phyloP scores from a whole-genome alignment of 2,329 filamentous ascomycete genomes.

The Colletotrichum paranaense region DNA sequence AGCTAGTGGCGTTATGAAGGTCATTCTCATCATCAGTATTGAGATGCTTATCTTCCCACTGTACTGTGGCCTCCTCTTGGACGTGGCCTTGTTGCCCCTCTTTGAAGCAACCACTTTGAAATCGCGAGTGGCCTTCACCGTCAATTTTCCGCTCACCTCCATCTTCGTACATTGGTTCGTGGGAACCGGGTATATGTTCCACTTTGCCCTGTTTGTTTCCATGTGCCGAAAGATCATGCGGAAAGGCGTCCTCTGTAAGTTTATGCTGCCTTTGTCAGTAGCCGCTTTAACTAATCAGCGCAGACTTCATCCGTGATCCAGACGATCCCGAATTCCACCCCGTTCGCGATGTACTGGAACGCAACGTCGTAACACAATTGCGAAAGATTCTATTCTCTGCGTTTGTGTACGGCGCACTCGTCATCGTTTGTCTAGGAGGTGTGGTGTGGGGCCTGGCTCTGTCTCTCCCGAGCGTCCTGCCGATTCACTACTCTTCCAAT shows the following conservation, averaged over 20 bases:
- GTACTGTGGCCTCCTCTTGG: slow-evolving; percentile 92
- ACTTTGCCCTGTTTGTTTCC: slow-evolving; percentile 97
- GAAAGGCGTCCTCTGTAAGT: slow-evolving; percentile 88
- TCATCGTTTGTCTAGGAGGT: slow-evolving; percentile 92
- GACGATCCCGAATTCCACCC: slow-evolving; percentile 99
- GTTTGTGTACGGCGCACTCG: slow-evolving; percentile 92
- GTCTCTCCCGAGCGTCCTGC: slow-evolving; percentile 77
- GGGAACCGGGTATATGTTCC: slow-evolving; percentile 99
- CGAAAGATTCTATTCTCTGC: slow-evolving; percentile 97
- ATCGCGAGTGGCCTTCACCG: slow-evolving; percentile 82
- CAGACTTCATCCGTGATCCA: slow-evolving; percentile 96
- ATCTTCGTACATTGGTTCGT: slow-evolving; percentile 99
- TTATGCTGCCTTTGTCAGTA: background rate
- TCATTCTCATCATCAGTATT: slow-evolving; percentile 97
- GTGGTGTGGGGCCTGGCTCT: slow-evolving; percentile 92
- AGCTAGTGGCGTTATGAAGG: slow-evolving; percentile 96
- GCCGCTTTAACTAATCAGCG: slow-evolving; percentile 42
- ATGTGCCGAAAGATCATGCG: slow-evolving; percentile 99
- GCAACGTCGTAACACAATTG: slow-evolving; percentile 90
- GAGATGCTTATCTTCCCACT: slow-evolving; percentile 98
- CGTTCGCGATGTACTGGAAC: slow-evolving; percentile 94
- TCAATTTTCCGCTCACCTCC: slow-evolving; percentile 85
- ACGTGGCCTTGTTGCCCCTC: slow-evolving; percentile 87
- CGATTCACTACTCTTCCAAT: slow-evolving; percentile 93
- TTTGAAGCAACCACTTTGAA: slow-evolving; percentile 84